These are phyloP conservation scores for Handroanthus guayacan DNA, from an alignment of 257 asterid genomes.

Conservation along the genomic window DNA sequence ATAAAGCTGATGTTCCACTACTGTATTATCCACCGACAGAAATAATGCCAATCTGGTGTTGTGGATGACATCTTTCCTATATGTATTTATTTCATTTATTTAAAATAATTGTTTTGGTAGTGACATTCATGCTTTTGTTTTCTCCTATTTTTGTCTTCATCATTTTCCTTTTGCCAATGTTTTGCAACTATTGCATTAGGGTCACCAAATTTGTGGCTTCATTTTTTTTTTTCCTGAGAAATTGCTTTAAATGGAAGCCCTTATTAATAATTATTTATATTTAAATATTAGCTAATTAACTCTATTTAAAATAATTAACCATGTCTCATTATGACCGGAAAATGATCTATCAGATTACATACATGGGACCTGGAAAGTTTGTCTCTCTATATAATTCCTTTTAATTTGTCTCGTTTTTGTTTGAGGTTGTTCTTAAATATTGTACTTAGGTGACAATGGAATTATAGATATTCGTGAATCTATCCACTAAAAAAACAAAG, in stretches of 20 bases:
- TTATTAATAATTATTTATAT: no score
- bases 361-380: no score
- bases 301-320: no score
- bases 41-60: slow-evolving; percentile 36
- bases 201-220: slow-evolving; percentile 33
- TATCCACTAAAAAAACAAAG: no score
- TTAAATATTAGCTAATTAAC: no score
- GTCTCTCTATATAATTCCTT: no score
- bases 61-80: slow-evolving; percentile 28
- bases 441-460: no score
- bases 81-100: background rate
- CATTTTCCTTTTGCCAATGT: slow-evolving; percentile 11
- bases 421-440: no score
- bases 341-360: no score
- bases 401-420: no score
- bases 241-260: slow-evolving; percentile 18
- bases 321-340: no score
- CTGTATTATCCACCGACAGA: slow-evolving; percentile 50
- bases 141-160: slow-evolving; percentile 20
- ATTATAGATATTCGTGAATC: no score
- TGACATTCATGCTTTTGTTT: slow-evolving; percentile 39
- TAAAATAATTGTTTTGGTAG: slow-evolving; percentile 4
- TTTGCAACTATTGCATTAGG: slow-evolving; percentile 36
- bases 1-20: background rate
- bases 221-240: slow-evolving; percentile 7